Evolutionary conservation across 495 filamentous ascomycete species (phyloP).

Genomic region (Penicillium alfredii): DNA sequence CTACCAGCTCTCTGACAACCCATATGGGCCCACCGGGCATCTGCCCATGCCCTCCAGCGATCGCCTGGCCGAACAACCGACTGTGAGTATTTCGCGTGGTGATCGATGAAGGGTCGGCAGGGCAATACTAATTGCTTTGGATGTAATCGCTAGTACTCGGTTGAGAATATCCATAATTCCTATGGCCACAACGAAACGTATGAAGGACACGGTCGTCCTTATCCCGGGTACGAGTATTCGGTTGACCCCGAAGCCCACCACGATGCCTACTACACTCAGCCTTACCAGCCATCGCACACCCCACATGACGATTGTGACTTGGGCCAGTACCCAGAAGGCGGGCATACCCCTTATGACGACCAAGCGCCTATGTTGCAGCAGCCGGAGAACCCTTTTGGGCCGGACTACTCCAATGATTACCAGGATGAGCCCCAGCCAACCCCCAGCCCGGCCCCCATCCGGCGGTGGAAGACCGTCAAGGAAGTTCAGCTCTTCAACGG

Average conservation of each 20-base stretch:
- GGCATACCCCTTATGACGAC: slow-evolving; percentile 53
- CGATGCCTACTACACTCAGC: slow-evolving; percentile 77
- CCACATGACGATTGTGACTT: slow-evolving; percentile 55
- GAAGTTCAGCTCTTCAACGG: slow-evolving; percentile 95
- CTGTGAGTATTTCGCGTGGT: slow-evolving; percentile 43
- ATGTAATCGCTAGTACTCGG: slow-evolving; percentile 59
- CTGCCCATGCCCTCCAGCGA: slow-evolving; percentile 71
- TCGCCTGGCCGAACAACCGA: slow-evolving; percentile 64
- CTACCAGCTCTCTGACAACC: slow-evolving; percentile 67
- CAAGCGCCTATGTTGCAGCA: slow-evolving; percentile 53
- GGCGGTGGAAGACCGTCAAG: slow-evolving; percentile 97
- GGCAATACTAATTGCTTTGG: slow-evolving; percentile 9
- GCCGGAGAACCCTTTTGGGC: slow-evolving; percentile 50
- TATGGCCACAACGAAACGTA: slow-evolving; percentile 65
- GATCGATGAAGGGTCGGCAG: background rate
- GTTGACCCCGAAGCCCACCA: slow-evolving; percentile 79
- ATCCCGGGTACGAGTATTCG: slow-evolving; percentile 57
- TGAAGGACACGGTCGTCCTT: slow-evolving; percentile 47
- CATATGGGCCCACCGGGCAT: slow-evolving; percentile 47
- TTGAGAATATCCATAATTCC: slow-evolving; percentile 66
- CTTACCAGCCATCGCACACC: slow-evolving; percentile 58
- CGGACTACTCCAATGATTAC: slow-evolving; percentile 47
- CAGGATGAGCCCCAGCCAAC: slow-evolving; percentile 43
- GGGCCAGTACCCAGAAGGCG: slow-evolving; percentile 44
- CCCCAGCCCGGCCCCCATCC: slow-evolving; percentile 62